These are phyloP conservation scores for Suhomyces wounanorum DNA, from an alignment of 1,139 yeast genomes.

Conservation along the genomic window DNA sequence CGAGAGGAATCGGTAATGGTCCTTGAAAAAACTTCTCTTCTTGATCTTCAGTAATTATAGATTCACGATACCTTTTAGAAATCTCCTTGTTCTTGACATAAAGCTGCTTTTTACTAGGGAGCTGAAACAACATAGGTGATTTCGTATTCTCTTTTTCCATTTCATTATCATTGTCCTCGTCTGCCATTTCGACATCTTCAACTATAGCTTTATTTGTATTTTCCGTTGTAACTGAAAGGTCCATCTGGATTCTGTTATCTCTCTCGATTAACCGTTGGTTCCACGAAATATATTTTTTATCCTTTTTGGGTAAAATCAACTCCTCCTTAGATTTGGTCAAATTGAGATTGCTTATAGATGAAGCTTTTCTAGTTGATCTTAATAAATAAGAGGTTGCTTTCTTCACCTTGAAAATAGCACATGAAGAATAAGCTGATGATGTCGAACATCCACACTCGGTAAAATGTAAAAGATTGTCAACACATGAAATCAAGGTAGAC, in stretches of 20 bases:
- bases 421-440: constrained; percentile 38
- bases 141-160: constrained; percentile 11
- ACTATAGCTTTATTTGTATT: constrained; percentile 4
- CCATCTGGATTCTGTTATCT: constrained; percentile 31
- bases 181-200: constrained; percentile 1
- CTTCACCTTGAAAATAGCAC: constrained; percentile 62
- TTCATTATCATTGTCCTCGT: constrained; percentile 12
- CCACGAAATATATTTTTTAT: constrained; percentile 43
- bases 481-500: constrained; percentile 55
- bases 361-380: constrained; percentile 58
- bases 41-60: no score
- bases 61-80: constrained; percentile 8
- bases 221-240: constrained; percentile 23
- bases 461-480: constrained; percentile 57
- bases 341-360: constrained; percentile 42
- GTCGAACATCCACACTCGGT: constrained; percentile 72
- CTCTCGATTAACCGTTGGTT: constrained; percentile 35
- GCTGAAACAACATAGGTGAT: constrained; percentile 20
- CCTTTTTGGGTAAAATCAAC: constrained; percentile 35
- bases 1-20: constrained; percentile 19
- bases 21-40: not conserved
- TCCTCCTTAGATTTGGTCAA: constrained; percentile 44
- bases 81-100: constrained; percentile 18
- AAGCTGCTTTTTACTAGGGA: constrained; percentile 29
- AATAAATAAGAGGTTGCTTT: constrained; percentile 60